Conservation (phyloP, 306 rosid species). For the Rubus idaeus region DNA sequence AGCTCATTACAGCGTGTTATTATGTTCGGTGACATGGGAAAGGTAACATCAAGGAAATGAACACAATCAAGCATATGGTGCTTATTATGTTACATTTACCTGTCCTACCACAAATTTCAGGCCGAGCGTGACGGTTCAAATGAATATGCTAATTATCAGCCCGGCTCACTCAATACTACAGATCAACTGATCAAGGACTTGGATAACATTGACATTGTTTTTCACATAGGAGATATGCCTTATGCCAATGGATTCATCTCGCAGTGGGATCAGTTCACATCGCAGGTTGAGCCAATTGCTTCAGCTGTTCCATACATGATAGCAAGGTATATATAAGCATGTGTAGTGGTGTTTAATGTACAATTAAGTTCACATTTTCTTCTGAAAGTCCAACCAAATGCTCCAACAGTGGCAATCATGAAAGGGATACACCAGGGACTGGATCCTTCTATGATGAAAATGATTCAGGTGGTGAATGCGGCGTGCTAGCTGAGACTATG, state of each 20-base stretch:
- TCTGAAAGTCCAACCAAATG: not conserved
- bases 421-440: conserved; percentile 63
- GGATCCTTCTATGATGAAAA: conserved; percentile 61
- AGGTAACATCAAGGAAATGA: conserved; percentile 42
- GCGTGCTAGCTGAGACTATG: conserved; percentile 79
- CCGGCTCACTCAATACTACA: conserved; percentile 76
- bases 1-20: conserved; percentile 73
- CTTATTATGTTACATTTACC: not conserved
- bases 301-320: conserved; percentile 74
- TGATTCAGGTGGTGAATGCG: conserved; percentile 92
- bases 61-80: not conserved
- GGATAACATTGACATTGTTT: conserved; percentile 66
- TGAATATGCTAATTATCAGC: conserved; percentile 65
- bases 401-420: conserved; percentile 74
- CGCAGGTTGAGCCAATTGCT: conserved; percentile 84
- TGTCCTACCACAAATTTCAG: conserved; percentile 36
- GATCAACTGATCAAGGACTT: conserved; percentile 70
- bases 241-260: conserved; percentile 84
- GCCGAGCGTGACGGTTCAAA: conserved; percentile 86
- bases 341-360: not conserved
- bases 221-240: conserved; percentile 74
- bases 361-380: conserved; percentile 2
- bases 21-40: conserved; percentile 92
- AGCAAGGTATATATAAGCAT: conserved; percentile 56
- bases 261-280: conserved; percentile 87